Base-by-base conservation (phyloP, 495 filamentous ascomycete species). In the Corynascus novoguineensis region DNA sequence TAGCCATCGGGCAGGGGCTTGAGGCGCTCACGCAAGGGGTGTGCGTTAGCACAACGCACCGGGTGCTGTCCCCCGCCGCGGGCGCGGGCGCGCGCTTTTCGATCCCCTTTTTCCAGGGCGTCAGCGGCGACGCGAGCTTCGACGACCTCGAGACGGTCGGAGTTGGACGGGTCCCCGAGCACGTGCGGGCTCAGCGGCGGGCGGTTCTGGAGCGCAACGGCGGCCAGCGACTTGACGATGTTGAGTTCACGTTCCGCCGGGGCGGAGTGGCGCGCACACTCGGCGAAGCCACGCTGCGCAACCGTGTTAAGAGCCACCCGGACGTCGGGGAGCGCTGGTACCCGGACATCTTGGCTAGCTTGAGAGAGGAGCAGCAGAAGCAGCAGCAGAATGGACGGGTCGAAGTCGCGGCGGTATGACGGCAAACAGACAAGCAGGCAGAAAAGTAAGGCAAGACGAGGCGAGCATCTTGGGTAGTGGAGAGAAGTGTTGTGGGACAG, bases 81-180 rank as follows among this genome's bases (percentile, higher is more conserved):
- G 88, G 88, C 15, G 55, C 66, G 40, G 92, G 92, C 0, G 78
- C 93, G 29, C 75, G 92, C 24, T 95, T 85, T 66, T 87, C 82
- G 14, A 87, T 96, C 52, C 92, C 92, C 0, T 92, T 97, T 68
- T 98, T 98, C 68, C 90, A 95, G 67, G 92, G 88, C 4, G 89
- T 98, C 58, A 83, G 86, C 57, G 82, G 88, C 47, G 89, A 95
- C 67, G 80, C 90, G 0, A 82, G 79, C 22, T 92, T 92, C 62
- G 89, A 93, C 58, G 79, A 82, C 28, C 81, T 87, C 44, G 78
- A 79, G 53, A 63, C 40, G 0, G 67, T 79, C 5, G 76, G 78
- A 15, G 74, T 95, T 58, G 76, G 76, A 0, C 75, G 81, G 14
- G 84, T 97, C 9, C 88, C 92, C 1, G 79, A 79, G 28, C 76